phyloP scores from a whole-genome alignment of 495 filamentous ascomycete genomes.

The Astrocystis sublimbata region DNA sequence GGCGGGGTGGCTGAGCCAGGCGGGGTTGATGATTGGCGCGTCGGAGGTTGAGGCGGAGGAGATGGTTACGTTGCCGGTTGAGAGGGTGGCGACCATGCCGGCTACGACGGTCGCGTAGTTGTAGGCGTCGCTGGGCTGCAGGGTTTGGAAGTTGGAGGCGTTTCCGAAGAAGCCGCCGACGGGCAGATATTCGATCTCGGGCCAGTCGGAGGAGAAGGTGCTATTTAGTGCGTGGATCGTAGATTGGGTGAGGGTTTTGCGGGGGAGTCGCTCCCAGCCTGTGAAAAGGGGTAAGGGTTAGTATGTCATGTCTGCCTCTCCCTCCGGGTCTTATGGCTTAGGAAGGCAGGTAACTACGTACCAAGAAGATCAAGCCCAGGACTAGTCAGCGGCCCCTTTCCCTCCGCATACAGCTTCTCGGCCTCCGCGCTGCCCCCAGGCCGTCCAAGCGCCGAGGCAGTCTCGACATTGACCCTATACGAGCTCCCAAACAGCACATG shows the following conservation, averaged over 20 bases:
- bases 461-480: conserved; percentile 5
- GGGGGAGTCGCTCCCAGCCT: conserved; percentile 9
- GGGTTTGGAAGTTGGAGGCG: conserved; percentile 32
- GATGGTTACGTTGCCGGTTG: conserved; percentile 58
- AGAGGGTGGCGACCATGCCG: conserved; percentile 46
- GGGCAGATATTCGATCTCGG: conserved; percentile 53
- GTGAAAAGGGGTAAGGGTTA: background rate
- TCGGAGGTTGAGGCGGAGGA: conserved; percentile 39
- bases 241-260: conserved; percentile 17
- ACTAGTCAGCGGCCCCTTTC: conserved; percentile 8
- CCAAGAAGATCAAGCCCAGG: conserved; percentile 13
- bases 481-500: conserved; percentile 10
- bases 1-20: conserved; percentile 45
- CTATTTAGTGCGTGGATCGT: conserved; percentile 36
- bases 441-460: background rate
- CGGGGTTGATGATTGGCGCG: conserved; percentile 48
- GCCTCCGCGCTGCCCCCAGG: background rate
- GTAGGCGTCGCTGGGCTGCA: conserved; percentile 31
- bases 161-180: conserved; percentile 26
- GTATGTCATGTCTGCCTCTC: background rate
- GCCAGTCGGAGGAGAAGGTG: conserved; percentile 56
- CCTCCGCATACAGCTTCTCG: conserved; percentile 8
- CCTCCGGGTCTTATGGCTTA: no score
- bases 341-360: background rate
- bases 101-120: conserved; percentile 45